Percentiles rank a stretch among this genome's conserved stretches.
Conservation (phyloP, 805 yeast genomes). For the Metschnikowia santaceciliae region DNA sequence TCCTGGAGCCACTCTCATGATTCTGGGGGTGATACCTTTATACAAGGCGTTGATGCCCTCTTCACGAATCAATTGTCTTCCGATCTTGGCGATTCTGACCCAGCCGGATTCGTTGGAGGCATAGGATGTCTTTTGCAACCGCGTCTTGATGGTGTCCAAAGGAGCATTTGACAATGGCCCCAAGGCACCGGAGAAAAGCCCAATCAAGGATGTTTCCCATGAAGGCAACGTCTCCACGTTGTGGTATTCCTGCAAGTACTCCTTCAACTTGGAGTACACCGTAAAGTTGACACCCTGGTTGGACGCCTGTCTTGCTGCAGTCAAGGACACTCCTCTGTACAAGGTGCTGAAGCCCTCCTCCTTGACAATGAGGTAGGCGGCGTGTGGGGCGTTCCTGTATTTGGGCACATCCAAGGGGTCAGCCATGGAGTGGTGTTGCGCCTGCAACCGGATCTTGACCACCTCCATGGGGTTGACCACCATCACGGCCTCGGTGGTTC, state of each 20-base stretch:
- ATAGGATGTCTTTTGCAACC: conserved; percentile 88
- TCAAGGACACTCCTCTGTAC: conserved; percentile 91
- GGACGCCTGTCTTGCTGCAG: conserved; percentile 97
- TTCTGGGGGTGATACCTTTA: conserved; percentile 97
- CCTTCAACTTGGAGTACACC: conserved; percentile 82
- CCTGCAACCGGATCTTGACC: conserved; percentile 92
- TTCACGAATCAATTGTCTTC: conserved; percentile 74
- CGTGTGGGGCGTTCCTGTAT: conserved; percentile 91
- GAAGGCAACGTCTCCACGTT: conserved; percentile 64
- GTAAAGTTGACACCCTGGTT: conserved; percentile 99
- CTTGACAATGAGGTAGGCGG: conserved; percentile 72
- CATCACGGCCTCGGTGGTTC: conserved; percentile 89
- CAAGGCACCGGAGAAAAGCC: conserved; percentile 90
- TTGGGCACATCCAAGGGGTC: conserved; percentile 80
- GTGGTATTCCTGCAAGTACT: conserved; percentile 61
- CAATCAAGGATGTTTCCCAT: conserved; percentile 91
- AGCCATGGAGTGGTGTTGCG: conserved; percentile 86
- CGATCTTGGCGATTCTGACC: conserved; percentile 76
- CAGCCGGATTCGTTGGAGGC: conserved; percentile 65
- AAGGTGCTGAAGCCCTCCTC: conserved; percentile 90
- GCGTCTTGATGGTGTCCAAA: conserved; percentile 91
- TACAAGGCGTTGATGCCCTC: conserved; percentile 75
- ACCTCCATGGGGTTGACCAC: conserved; percentile 98
- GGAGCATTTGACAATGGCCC: conserved; percentile 99
- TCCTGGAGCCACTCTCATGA: conserved; percentile 99